Conservation (phyloP, 208 protist genomes). For the Trypanosoma rangeli region DNA sequence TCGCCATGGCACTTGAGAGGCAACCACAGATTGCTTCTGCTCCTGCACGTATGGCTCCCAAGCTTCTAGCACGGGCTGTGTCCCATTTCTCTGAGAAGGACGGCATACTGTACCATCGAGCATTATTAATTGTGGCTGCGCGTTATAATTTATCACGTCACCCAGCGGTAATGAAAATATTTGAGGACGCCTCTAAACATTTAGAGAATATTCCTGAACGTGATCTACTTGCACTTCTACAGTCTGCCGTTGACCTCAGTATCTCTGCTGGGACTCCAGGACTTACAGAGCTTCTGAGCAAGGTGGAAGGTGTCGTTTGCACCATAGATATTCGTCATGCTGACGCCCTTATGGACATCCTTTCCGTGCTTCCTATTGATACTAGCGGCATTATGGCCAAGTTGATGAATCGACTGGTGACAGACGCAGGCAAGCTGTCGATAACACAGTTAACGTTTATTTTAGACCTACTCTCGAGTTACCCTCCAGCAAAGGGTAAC, state of each 20-base stretch:
- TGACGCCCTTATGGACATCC: conserved; percentile 58
- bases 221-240: conserved; percentile 59
- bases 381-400: conserved; percentile 49
- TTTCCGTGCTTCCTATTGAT: conserved; percentile 65
- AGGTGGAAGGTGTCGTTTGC: conserved; percentile 28
- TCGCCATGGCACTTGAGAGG: conserved; percentile 57
- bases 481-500: conserved; percentile 70
- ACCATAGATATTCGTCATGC: conserved; percentile 56
- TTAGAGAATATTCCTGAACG: conserved; percentile 32
- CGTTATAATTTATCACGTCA: conserved; percentile 56
- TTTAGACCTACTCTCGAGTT: conserved; percentile 74
- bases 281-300: conserved; percentile 18
- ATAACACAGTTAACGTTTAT: conserved; percentile 52
- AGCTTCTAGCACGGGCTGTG: conserved; percentile 43
- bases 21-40: conserved; percentile 69
- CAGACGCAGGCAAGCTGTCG: conserved; percentile 60
- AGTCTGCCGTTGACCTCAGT: conserved; percentile 37
- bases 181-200: conserved; percentile 39
- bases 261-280: conserved; percentile 26
- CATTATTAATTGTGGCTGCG: conserved; percentile 57
- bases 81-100: conserved; percentile 34
- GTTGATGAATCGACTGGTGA: conserved; percentile 59
- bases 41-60: conserved; percentile 44
- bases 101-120: conserved; percentile 51
- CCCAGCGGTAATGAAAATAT: conserved; percentile 29